Evolutionary conservation across 305 asterid genomes (phyloP), one percentile per base, ranked within the genome.

Genomic region (Fraxinus floribunda): DNA sequence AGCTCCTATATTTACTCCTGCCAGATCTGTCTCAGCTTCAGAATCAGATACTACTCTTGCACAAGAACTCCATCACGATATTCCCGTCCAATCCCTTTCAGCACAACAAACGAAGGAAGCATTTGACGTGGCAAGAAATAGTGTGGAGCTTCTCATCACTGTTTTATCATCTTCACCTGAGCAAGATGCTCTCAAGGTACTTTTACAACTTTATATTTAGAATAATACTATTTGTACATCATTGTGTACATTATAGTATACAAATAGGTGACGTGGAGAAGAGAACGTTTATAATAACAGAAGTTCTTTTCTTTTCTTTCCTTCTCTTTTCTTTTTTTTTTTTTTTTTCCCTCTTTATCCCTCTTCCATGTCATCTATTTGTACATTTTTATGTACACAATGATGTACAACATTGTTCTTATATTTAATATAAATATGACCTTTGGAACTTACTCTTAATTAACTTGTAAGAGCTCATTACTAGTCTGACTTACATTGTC

Each of bases 141-240:
- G 98, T 79, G 76, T 96, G 20, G 99, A 96, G 91, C 97, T 96
- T 83, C 95, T 96, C 77, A 81, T 89, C 85, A 94, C 98, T 81
- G 98, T 96, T 86, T 82, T 96, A 81, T 90, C 99, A 77, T 96
- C 99, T 90, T 96, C 99, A 11, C 98, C 99, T 1, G 95, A 91
- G 83, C 97, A 94, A 88, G 99, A 96, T 88, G 97, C 93, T 86
- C 93, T 94, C 64, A 87, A 94, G 98, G 99, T 94, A 87, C 77
- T 39, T 13, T 72, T 36, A 39, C 72, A 81, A 26, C 70, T 78
- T 71, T 74, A 41, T 22, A 36, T 81, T 80, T 38, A 38, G 36
- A 66, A 76, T 30, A 60, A 60, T 34, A 34, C 36, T 34, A 34
- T 34, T 34, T 34, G 36, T 34, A 34, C 36, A 4, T 34, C 5